Evolutionary conservation across 1,284 basidiomycete species (phyloP).

Genomic region (Ganoderma lingzhi): DNA sequence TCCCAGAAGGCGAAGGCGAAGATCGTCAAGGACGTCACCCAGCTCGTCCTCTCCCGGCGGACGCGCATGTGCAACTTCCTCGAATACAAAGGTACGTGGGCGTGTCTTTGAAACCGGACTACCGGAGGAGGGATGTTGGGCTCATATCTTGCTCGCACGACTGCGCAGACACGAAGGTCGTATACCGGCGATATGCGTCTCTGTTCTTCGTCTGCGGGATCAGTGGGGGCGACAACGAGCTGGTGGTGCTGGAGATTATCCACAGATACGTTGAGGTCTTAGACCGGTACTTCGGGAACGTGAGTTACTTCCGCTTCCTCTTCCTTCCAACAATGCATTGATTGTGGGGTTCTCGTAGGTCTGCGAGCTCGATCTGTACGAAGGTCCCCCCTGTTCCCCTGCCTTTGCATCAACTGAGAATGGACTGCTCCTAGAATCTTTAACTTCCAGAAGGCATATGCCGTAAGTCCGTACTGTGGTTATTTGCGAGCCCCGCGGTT

Average conservation of each 20-base stretch:
- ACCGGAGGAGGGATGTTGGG: background rate
- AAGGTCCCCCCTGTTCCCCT: constrained; percentile 33
- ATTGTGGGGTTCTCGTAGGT: constrained; percentile 61
- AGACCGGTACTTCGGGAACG: constrained; percentile 99
- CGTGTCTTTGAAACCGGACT: background rate
- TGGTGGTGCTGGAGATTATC: constrained; percentile 95
- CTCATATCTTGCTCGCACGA: background rate
- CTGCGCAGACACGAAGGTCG: constrained; percentile 84
- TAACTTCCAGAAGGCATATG: constrained; percentile 98
- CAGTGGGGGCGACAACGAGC: constrained; percentile 88
- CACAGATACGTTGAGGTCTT: constrained; percentile 99
- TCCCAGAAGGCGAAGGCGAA: constrained; percentile 94
- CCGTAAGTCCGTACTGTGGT: constrained; percentile 60
- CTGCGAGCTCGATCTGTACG: constrained; percentile 92
- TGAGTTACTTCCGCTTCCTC: constrained; percentile 49
- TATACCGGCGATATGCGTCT: constrained; percentile 97
- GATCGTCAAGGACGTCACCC: constrained; percentile 99
- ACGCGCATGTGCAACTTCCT: constrained; percentile 99
- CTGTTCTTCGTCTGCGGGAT: constrained; percentile 98
- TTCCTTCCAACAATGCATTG: constrained; percentile 12
- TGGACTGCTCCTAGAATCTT: constrained; percentile 74
- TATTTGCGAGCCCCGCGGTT: constrained; percentile 17
- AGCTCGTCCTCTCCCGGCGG: constrained; percentile 94
- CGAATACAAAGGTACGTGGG: constrained; percentile 93
- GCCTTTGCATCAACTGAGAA: constrained; percentile 11